These are phyloP conservation scores for Neurospora sublineolata DNA, from an alignment of 495 filamentous ascomycete species.

Conservation along the genomic window DNA sequence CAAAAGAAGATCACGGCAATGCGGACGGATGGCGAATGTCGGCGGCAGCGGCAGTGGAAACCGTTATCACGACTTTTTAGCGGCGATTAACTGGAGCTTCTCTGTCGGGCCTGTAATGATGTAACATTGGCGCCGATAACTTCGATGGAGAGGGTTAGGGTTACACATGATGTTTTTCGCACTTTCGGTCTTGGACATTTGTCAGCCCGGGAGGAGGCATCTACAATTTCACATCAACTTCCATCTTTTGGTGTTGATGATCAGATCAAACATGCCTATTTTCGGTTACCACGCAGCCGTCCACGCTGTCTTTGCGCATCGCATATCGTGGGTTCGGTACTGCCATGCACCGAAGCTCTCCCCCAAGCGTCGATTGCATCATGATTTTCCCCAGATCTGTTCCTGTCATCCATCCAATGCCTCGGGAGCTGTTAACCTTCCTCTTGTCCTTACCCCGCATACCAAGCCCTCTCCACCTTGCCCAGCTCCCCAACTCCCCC, in stretches of 20 bases:
- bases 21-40: conserved; percentile 1
- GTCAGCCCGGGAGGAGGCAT: neutral
- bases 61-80: neutral
- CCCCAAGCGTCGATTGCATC: neutral
- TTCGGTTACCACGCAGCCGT: neutral
- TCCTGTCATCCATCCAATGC: neutral
- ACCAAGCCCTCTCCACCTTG: neutral
- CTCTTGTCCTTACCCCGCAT: neutral
- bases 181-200: neutral
- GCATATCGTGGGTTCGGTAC: neutral
- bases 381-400: neutral
- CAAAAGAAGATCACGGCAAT: neutral
- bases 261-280: neutral
- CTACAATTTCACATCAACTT: neutral
- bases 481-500: neutral
- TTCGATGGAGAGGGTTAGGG: neutral
- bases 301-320: neutral
- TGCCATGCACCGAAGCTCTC: neutral
- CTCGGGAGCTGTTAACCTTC: neutral
- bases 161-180: neutral
- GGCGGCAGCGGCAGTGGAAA: conserved; percentile 1
- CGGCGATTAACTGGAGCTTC: neutral
- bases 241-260: neutral
- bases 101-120: neutral
- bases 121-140: neutral